Evolutionary conservation across 257 asterid genomes (phyloP).

Genomic region (Salvia rosmarinus): DNA sequence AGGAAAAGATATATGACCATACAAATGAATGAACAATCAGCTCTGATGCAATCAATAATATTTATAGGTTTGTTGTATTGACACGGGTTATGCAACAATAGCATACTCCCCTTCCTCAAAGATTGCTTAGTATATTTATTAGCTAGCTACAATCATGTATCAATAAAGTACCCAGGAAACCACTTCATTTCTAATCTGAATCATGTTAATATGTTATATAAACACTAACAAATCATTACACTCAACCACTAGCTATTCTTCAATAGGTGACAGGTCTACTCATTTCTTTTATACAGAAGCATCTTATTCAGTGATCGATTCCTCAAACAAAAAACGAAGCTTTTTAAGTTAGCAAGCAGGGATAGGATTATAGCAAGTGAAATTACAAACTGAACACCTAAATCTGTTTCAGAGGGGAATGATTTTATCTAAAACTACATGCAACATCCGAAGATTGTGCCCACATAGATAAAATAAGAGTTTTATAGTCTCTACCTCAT

Average conservation of each 20-base stretch:
- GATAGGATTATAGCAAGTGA: not conserved
- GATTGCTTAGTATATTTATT: not conserved
- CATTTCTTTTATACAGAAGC: not conserved
- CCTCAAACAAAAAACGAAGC: conserved; percentile 18
- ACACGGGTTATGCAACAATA: not conserved
- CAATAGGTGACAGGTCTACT: not conserved
- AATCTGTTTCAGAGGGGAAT: conserved; percentile 5
- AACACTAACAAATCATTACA: not conserved
- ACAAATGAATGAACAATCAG: conserved; percentile 5
- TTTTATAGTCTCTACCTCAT: conserved; percentile 45
- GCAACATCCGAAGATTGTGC: conserved; percentile 20
- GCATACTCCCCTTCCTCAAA: not conserved
- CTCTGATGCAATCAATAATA: not conserved
- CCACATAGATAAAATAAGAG: not conserved
- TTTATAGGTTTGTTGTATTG: not conserved
- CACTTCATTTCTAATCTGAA: too few species aligned
- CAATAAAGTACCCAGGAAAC: too few species aligned
- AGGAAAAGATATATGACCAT: not conserved
- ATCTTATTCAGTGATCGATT: conserved; percentile 13
- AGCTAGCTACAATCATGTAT: conserved; percentile 1
- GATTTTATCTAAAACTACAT: conserved; percentile 16
- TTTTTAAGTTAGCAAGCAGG: not conserved
- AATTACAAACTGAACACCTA: not conserved
- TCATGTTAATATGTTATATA: not conserved
- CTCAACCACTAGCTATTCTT: not conserved